phyloP scores from a whole-genome alignment of 2,329 filamentous ascomycete species.

The Aspergillus fumigatus region DNA sequence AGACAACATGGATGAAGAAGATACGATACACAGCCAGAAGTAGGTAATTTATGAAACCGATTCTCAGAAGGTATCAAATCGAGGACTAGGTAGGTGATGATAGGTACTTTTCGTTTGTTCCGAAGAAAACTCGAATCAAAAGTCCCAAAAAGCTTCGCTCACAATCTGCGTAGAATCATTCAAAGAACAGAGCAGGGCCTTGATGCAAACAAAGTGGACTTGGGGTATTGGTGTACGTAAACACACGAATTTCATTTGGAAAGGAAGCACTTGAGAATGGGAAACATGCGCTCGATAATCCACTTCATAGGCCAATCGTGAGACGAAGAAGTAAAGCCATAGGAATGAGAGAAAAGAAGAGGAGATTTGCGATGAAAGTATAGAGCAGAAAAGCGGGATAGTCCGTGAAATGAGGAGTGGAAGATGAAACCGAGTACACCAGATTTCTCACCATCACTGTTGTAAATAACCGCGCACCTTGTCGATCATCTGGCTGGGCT shows the following conservation, averaged over 20 bases:
- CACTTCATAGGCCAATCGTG: constrained; percentile 30
- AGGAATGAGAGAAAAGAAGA: constrained; percentile 10
- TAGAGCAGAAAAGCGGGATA: constrained; percentile 6
- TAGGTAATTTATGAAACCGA: constrained; percentile 17
- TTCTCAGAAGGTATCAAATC: constrained; percentile 14
- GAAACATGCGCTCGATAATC: constrained; percentile 35
- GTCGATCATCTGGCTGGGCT: constrained; percentile 5
- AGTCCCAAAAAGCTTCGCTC: constrained; percentile 27
- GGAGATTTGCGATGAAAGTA: constrained; percentile 12
- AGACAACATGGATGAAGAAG: constrained; percentile 17
- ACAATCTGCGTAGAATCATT: constrained; percentile 29
- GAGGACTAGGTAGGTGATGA: constrained; percentile 19
- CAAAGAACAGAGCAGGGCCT: constrained; percentile 25
- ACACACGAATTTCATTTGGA: constrained; percentile 42
- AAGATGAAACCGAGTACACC: neutral
- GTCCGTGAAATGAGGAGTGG: constrained; percentile 2
- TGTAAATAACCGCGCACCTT: constrained; percentile 8
- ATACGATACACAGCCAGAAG: constrained; percentile 21
- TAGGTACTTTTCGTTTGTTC: constrained; percentile 35
- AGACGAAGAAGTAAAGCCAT: constrained; percentile 10
- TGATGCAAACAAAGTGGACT: constrained; percentile 34
- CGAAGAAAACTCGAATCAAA: constrained; percentile 26
- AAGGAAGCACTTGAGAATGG: constrained; percentile 32
- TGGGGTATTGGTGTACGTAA: constrained; percentile 42
- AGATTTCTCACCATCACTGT: constrained; percentile 13